Conservation (phyloP, 2,329 filamentous ascomycete species). For the Fusarium sp. region DNA sequence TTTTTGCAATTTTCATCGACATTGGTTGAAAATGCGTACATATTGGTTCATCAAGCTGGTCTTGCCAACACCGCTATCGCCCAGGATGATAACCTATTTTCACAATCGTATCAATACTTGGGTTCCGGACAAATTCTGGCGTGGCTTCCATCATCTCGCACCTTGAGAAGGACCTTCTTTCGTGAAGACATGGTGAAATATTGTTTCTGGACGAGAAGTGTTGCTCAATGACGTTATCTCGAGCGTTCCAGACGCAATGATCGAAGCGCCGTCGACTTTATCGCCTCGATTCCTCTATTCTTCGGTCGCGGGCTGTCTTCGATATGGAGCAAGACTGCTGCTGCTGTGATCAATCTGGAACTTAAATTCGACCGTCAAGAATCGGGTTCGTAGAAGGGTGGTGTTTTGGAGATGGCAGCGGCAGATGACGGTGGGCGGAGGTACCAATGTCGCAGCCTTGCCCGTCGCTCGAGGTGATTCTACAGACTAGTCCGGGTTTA, state of each 20-base stretch:
- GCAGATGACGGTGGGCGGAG: constrained; percentile 37
- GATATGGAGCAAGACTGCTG: neutral
- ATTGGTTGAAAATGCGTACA: constrained; percentile 66
- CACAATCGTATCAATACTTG: constrained; percentile 26
- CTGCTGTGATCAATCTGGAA: neutral
- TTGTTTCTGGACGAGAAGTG: constrained; percentile 27
- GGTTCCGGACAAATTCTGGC: neutral
- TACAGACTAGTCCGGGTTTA: constrained; percentile 23
- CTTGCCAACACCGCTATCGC: constrained; percentile 98
- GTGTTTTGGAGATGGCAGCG: constrained; percentile 39
- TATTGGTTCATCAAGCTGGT: constrained; percentile 99
- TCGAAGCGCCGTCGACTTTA: constrained; percentile 17
- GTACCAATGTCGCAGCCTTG: constrained; percentile 45
- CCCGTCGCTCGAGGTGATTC: constrained; percentile 41
- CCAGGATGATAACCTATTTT: constrained; percentile 93
- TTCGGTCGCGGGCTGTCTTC: neutral
- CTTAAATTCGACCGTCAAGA: constrained; percentile 2
- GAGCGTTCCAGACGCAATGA: constrained; percentile 33
- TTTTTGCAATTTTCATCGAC: neutral
- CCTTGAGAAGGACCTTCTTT: constrained; percentile 93
- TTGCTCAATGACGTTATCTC: constrained; percentile 48
- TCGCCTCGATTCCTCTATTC: neutral
- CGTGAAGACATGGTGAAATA: constrained; percentile 73
- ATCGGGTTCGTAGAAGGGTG: constrained; percentile 14
- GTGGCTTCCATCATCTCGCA: constrained; percentile 49